Evolutionary conservation across 2,329 filamentous ascomycete species (phyloP).

Genomic region (Raffaelea albimanens): DNA sequence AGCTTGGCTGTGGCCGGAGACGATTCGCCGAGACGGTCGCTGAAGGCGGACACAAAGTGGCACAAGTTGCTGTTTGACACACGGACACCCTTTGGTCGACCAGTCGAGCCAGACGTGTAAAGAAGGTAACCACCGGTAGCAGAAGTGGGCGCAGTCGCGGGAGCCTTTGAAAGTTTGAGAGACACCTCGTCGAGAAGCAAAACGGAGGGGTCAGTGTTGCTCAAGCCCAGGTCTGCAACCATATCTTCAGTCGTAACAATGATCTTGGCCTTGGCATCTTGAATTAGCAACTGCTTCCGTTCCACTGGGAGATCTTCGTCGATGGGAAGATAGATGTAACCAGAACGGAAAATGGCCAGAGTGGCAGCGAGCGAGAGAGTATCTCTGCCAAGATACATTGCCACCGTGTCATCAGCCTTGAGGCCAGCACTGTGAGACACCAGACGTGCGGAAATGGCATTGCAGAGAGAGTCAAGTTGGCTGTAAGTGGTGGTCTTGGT

Average conservation of each 20-base stretch:
- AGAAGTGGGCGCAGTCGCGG: slow-evolving; percentile 27
- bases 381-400: slow-evolving; percentile 54
- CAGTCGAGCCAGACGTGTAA: slow-evolving; percentile 50
- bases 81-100: slow-evolving; percentile 49
- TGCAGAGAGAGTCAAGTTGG: not conserved
- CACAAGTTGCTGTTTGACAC: slow-evolving; percentile 45
- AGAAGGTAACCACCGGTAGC: slow-evolving; percentile 36
- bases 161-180: slow-evolving; percentile 21
- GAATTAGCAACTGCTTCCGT: slow-evolving; percentile 50
- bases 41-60: slow-evolving; percentile 13
- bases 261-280: slow-evolving; percentile 42
- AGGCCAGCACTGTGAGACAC: slow-evolving; percentile 19
- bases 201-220: not conserved
- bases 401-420: slow-evolving; percentile 42
- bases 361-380: slow-evolving; percentile 52
- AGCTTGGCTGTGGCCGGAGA: slow-evolving; percentile 10
- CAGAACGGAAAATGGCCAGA: slow-evolving; percentile 44
- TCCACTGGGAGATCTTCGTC: slow-evolving; percentile 49
- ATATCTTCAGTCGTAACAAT: slow-evolving; percentile 38
- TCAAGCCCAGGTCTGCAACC: slow-evolving; percentile 21
- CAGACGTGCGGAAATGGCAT: not conserved
- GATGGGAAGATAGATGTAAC: slow-evolving; percentile 50
- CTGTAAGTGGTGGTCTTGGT: not conserved
- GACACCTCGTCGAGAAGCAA: slow-evolving; percentile 5
- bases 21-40: slow-evolving; percentile 11